Percentiles rank a stretch among this genome's conserved stretches.
Conservation (phyloP, 2,329 filamentous ascomycete species). For the Didymella pinodella region DNA sequence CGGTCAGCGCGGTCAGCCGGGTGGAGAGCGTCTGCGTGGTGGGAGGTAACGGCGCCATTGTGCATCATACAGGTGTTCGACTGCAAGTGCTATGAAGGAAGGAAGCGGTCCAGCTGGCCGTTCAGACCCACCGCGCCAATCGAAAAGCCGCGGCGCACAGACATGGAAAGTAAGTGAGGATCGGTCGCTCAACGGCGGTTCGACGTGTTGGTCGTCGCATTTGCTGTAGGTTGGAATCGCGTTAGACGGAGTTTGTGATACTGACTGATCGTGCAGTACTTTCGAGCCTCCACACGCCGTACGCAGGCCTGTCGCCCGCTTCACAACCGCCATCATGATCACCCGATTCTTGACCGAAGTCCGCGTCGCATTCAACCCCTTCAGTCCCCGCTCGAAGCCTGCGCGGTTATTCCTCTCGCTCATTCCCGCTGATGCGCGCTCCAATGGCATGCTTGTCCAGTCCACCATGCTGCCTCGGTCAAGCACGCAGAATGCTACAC, state of each 20-base stretch:
- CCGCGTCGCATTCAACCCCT: constrained; percentile 89
- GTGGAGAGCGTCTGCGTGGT: constrained; percentile 54
- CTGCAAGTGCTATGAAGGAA: constrained; percentile 43
- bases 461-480: constrained; percentile 76
- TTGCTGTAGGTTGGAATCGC: background rate
- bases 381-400: constrained; percentile 78
- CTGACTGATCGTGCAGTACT: background rate
- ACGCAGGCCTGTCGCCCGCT: background rate
- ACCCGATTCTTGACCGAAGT: constrained; percentile 87
- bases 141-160: constrained; percentile 32
- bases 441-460: constrained; percentile 76
- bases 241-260: background rate
- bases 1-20: constrained; percentile 61
- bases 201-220: constrained; percentile 6
- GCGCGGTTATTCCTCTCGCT: constrained; percentile 87
- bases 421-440: constrained; percentile 80
- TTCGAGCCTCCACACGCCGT: background rate
- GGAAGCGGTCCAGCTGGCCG: constrained; percentile 28
- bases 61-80: constrained; percentile 38
- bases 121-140: constrained; percentile 24
- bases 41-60: constrained; percentile 47
- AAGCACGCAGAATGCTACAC: constrained; percentile 71
- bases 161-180: constrained; percentile 22
- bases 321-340: constrained; percentile 67
- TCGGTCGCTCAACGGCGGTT: background rate